A percentile compares a stretch with the other conserved stretches of the same genome.
Evolutionary conservation across 306 rosid species (phyloP).

Genomic region (Corylus americana): DNA sequence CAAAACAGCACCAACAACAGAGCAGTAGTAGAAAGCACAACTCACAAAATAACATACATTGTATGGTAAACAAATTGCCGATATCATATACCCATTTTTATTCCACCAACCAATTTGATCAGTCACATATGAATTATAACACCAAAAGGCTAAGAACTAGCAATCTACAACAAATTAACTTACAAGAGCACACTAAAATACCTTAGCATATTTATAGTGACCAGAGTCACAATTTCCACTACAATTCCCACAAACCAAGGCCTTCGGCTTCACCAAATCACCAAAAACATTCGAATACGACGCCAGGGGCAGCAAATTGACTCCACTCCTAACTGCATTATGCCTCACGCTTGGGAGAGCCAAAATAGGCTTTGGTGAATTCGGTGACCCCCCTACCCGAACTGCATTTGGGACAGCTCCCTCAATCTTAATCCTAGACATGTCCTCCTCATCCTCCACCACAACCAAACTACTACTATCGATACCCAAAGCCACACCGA

Average conservation of each 20-base stretch:
- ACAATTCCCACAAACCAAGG: slow-evolving; percentile 61
- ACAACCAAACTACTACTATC: slow-evolving; percentile 24
- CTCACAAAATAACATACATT: neutral
- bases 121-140: neutral
- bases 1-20: neutral
- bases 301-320: slow-evolving; percentile 62
- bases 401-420: slow-evolving; percentile 79
- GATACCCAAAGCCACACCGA: slow-evolving; percentile 37
- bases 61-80: neutral
- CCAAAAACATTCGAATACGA: slow-evolving; percentile 67
- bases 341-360: slow-evolving; percentile 30
- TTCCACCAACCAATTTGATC: neutral
- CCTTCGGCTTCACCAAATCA: slow-evolving; percentile 46
- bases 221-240: slow-evolving; percentile 54
- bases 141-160: neutral
- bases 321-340: slow-evolving; percentile 28
- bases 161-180: neutral
- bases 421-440: slow-evolving; percentile 55
- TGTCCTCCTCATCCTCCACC: slow-evolving; percentile 34
- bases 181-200: slow-evolving; percentile 14
- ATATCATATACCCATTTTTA: neutral
- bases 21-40: neutral
- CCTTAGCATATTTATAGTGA: slow-evolving; percentile 60
- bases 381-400: slow-evolving; percentile 78
- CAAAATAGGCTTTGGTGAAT: slow-evolving; percentile 64